Conservation (phyloP, 371 early-diverging fungal species). For the Mortierella sp. region DNA sequence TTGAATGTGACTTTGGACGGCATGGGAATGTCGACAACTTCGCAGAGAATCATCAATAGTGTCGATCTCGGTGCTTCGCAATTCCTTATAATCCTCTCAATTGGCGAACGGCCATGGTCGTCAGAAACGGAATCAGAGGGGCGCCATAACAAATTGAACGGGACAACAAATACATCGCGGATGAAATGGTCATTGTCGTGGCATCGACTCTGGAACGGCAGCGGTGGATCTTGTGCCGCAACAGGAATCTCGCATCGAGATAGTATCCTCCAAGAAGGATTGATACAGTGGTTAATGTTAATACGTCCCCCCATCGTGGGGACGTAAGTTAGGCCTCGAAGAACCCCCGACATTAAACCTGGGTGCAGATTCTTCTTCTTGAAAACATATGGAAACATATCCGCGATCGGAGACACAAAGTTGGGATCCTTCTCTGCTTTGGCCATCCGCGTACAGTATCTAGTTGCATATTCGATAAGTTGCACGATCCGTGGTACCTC, state of each 20-base stretch:
- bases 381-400: background rate
- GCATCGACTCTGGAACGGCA: no score
- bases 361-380: background rate
- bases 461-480: no score
- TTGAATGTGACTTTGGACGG: no score
- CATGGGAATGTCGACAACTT: no score
- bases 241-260: background rate
- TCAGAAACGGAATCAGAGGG: background rate
- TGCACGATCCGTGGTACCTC: conserved; percentile 3
- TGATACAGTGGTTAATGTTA: conserved; percentile 6
- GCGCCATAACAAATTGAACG: background rate
- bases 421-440: background rate
- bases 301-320: background rate
- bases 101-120: background rate
- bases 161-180: conserved; percentile 5
- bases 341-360: background rate
- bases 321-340: conserved; percentile 3
- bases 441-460: conserved; percentile 1
- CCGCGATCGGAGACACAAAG: background rate
- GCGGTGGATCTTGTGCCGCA: background rate
- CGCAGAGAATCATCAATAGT: no score
- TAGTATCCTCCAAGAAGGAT: conserved; percentile 3
- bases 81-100: no score
- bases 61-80: no score
- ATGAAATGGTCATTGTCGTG: conserved; percentile 1